phyloP scores from a whole-genome alignment of 345 rosid species.

The Litchi chinensis region DNA sequence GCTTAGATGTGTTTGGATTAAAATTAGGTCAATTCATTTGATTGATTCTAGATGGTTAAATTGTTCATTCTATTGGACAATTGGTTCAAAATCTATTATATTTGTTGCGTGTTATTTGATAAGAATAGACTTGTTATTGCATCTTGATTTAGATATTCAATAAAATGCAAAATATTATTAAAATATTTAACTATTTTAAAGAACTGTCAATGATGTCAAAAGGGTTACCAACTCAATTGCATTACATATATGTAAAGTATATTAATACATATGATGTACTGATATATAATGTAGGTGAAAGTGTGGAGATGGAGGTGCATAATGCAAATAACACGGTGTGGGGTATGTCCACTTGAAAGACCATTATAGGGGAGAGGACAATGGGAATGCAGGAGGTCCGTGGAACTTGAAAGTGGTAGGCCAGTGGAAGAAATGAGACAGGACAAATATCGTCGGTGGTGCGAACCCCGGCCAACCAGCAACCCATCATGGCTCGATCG shows the following conservation, averaged over 20 bases:
- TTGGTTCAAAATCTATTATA: too few relatives aligned
- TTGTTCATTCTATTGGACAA: too few relatives aligned
- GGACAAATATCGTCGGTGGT: conserved; percentile 42
- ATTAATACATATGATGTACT: background rate
- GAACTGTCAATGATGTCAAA: background rate
- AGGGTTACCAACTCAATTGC: background rate
- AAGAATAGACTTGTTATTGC: too few relatives aligned
- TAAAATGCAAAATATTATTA: too few relatives aligned
- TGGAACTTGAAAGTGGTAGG: conserved; percentile 28
- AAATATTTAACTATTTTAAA: too few relatives aligned
- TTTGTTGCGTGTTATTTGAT: too few relatives aligned
- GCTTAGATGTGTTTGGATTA: too few relatives aligned
- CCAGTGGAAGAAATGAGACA: background rate
- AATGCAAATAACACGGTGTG: conserved; percentile 3
- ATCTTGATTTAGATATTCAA: too few relatives aligned
- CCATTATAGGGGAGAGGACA: background rate
- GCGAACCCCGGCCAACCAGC: conserved; percentile 44
- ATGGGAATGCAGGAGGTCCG: conserved; percentile 19
- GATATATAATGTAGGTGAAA: background rate
- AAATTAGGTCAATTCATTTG: too few relatives aligned
- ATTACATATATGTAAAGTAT: background rate
- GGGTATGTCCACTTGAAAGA: background rate
- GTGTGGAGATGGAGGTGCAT: background rate
- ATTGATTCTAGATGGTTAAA: too few relatives aligned
- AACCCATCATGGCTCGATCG: conserved; percentile 20